Conservation (phyloP, 1,139 yeast species). For the Eremothecium cymbalariae region DNA sequence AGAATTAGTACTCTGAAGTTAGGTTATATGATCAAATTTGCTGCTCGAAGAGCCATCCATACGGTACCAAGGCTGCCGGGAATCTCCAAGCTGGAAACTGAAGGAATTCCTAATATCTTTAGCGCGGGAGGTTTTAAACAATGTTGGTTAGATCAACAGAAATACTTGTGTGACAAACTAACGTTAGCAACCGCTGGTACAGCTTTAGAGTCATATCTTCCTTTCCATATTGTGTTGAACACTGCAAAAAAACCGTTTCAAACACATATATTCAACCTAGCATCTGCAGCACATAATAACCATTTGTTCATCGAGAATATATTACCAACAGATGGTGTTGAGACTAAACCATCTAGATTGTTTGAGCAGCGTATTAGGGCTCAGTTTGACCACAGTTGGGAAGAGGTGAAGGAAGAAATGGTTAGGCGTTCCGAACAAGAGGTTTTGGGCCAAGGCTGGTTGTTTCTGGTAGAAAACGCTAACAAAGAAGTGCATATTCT, state of each 20-base stretch:
- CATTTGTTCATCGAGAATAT: conserved; percentile 80
- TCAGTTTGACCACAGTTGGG: conserved; percentile 26
- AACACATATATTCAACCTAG: conserved; percentile 72
- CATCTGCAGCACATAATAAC: conserved; percentile 89
- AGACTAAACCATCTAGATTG: conserved; percentile 42
- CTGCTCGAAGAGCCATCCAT: conserved; percentile 39
- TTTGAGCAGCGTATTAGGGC: conserved; percentile 26
- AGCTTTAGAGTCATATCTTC: conserved; percentile 65
- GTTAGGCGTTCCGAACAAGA: conserved; percentile 41
- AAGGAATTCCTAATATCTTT: conserved; percentile 69
- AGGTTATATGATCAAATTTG: conserved; percentile 4
- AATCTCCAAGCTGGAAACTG: conserved; percentile 34
- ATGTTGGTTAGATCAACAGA: conserved; percentile 81
- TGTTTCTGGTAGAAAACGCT: conserved; percentile 69
- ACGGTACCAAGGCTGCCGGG: conserved; percentile 53
- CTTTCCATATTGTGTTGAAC: conserved; percentile 67
- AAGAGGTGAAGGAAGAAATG: conserved; percentile 34
- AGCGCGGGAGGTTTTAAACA: conserved; percentile 57
- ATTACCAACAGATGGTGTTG: conserved; percentile 27
- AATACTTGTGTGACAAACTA: conserved; percentile 55
- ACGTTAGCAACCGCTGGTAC: conserved; percentile 74
- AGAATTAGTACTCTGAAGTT: too few relatives aligned
- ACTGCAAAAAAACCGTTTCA: conserved; percentile 64
- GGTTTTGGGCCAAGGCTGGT: conserved; percentile 69
- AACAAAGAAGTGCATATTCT: conserved; percentile 58